Evolutionary conservation across 257 asterid genomes (phyloP).

Genomic region (Agastache rugosa): DNA sequence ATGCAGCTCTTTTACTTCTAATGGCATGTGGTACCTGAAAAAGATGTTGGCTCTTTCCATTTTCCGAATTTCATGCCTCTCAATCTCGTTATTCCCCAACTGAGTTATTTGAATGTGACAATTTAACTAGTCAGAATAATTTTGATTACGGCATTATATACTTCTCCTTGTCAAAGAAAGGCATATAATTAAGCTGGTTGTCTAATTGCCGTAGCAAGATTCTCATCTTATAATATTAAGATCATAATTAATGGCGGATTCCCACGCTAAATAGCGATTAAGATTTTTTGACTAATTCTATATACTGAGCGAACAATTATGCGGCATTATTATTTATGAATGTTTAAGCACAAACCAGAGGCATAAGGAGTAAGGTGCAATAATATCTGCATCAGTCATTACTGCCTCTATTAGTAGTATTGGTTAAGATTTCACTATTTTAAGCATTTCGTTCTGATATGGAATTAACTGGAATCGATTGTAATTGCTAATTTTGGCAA

Average conservation of each 20-base stretch:
- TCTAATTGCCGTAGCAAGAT: neutral
- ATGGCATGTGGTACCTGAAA: constrained; percentile 38
- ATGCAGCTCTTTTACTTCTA: constrained; percentile 31
- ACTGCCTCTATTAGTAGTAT: neutral
- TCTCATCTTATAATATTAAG: constrained; percentile 19
- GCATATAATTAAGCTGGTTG: neutral
- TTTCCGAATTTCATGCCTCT: constrained; percentile 29
- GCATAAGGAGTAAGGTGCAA: neutral
- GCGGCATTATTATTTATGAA: neutral
- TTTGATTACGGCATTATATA: neutral
- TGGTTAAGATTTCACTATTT: neutral
- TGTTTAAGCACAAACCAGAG: constrained; percentile 5
- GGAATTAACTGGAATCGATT: neutral
- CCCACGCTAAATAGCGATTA: neutral
- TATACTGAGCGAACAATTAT: constrained; percentile 4
- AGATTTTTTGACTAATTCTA: constrained; percentile 20
- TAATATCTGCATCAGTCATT: neutral
- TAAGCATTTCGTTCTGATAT: neutral
- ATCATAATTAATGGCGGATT: constrained; percentile 12
- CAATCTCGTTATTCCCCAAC: neutral
- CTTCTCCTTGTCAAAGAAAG: constrained; percentile 15
- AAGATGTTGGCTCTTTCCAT: constrained; percentile 34
- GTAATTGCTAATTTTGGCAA: neutral
- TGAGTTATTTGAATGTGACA: constrained; percentile 24
- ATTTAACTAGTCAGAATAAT: constrained; percentile 4